Base-by-base conservation (phyloP, 2,329 filamentous ascomycete species). In the Pyrenophora graminea region DNA sequence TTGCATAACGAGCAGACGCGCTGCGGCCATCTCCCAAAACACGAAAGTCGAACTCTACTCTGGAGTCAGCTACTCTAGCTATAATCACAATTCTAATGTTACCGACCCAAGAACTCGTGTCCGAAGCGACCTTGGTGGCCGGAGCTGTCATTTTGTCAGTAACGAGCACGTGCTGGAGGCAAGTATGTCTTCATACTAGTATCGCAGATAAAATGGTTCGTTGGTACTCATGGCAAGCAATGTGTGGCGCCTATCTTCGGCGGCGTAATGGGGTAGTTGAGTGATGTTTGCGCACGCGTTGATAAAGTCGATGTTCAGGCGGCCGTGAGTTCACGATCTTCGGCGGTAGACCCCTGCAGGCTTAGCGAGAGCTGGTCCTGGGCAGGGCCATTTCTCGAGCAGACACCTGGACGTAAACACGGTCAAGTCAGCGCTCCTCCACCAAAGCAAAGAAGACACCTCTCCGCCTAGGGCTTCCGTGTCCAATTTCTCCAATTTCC, bases 81-180 rank as follows among this genome's bases (percentile, higher is more conserved):
- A 9, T 17, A 32, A 31, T 19, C 31, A 39, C 4, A n/a, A 15
- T 6, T 27, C 18, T 21, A 15, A 18, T 42, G 34, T 17, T 17
- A 49, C 67, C 78, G 74, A 97, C 93, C 94, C 68, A 99, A 81
- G 71, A 99, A 99, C 77, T 99, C 94, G 78, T 99, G 94, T 59
- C 94, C 94, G 75, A 97, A 97, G 61, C 93, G 89, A 69, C 94
- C 94, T 76, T 91, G 94, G 77, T 99, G 94, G 68, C 94, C 94
- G 63, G 94, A 97, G 81, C 93, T 97, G 72, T 65, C 68, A 67
- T 39, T 49, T 44, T 42, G 47, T 62, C 41, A 70, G 61, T 42
- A 39, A 38, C 21, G 31, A 27, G 41, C 57, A 56, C 51, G 57
- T 64, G 61, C 50, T 43, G 10, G 41, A 12, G 27, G 15, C n/a